Evolutionary conservation across 23 red algal genomes (phyloP), one percentile per base, ranked within the genome.

Genomic region (Cyanidium caldarium): DNA sequence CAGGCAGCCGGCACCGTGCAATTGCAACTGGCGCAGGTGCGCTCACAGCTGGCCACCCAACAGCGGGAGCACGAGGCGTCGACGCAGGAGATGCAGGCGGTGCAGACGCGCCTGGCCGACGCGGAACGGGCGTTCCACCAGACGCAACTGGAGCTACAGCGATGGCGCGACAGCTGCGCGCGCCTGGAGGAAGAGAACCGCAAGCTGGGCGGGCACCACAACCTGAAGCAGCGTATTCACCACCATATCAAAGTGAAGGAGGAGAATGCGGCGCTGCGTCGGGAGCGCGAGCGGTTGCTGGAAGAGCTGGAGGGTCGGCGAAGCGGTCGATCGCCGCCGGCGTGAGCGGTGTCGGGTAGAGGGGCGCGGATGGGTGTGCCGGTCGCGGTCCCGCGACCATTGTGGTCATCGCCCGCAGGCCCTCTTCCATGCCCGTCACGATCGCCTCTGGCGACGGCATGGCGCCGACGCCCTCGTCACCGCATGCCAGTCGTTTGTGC

Each of bases 401-500:
- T 12, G 41, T 12, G 12, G 41, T 13, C 41, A 12, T 44, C 13
- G 41, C 51, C 51, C 10, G 7, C 7, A 61, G 10, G n/a, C 31
- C n/a, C n/a, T 12, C 51, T 39, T 75, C 58, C 0, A 75, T 17
- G 10, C 10, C 42, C n/a, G n/a, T 33, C 26, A 86, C 78, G 41
- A 95, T 87, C 17, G 42, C 36, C 46, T 80, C 36, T 30, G 76
- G 72, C 3, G 68, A 36, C 19, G 81, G 73, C 92, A 98, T 98
- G 13, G 84, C 84, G 14, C 92, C 92, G 19, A 80, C 44, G 37
- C 92, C 92, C 17, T 57, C 66, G 40, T 88, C 92, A 1, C 92
- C 92, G 58, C 92, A 98, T 0, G 84, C 84, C 3, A 98, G 76
- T 37, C 37, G 45, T 69, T 98, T 98, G 26, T 15, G 23, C 12